phyloP scores from a whole-genome alignment of 2,329 filamentous ascomycete species.

The Neopestalotiopsis sp. region DNA sequence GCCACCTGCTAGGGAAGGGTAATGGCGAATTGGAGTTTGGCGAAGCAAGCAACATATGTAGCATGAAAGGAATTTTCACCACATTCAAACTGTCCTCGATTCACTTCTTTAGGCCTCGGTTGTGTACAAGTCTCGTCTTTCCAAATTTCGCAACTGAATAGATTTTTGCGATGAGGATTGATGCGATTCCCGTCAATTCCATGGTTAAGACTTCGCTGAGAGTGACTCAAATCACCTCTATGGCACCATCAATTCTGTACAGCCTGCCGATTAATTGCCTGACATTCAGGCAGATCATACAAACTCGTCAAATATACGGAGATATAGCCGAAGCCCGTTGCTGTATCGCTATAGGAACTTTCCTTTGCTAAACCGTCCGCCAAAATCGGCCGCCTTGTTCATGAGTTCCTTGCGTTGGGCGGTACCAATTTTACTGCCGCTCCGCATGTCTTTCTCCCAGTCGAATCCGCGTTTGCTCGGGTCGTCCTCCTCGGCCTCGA shows the following conservation, averaged over 20 bases:
- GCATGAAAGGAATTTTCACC: not conserved
- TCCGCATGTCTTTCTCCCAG: conserved; percentile 89
- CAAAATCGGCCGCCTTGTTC: conserved; percentile 80
- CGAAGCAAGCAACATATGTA: conserved; percentile 10
- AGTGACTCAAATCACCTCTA: not conserved
- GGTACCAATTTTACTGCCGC: conserved; percentile 73
- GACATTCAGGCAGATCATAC: not conserved
- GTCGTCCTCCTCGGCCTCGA: conserved; percentile 79
- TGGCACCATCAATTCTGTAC: not conserved
- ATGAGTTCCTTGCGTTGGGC: conserved; percentile 80
- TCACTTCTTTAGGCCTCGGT: not conserved
- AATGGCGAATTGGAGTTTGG: conserved; percentile 12
- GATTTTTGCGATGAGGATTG: no score
- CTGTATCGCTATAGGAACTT: conserved; percentile 55
- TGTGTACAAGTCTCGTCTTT: no score
- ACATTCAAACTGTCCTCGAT: not conserved
- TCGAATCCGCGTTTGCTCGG: conserved; percentile 90
- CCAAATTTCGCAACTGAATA: no score
- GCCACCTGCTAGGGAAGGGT: not conserved
- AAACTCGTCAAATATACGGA: not conserved
- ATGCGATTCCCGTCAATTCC: no score
- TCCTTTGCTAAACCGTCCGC: conserved; percentile 81
- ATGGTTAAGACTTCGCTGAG: no score
- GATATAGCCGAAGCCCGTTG: not conserved
- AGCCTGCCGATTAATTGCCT: not conserved